Evolutionary conservation across 179 eudicot genomes (phyloP).

Genomic region (Gypsophila paniculata): DNA sequence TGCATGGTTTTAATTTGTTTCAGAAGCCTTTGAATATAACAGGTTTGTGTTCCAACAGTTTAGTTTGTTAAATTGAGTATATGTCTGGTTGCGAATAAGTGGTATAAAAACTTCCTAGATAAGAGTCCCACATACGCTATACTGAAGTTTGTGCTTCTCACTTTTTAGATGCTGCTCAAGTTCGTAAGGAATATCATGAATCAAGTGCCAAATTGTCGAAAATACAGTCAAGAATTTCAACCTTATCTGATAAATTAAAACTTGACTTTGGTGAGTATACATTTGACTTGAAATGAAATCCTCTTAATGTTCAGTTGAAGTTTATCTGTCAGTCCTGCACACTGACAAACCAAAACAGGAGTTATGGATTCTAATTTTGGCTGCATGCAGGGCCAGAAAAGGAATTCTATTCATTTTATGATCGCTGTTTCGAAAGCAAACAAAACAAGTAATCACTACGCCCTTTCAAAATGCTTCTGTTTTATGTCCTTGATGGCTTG

Average conservation of each 20-base stretch:
- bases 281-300: not conserved
- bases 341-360: not conserved
- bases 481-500: not conserved
- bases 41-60: no score
- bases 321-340: slow-evolving; percentile 1
- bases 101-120: not conserved
- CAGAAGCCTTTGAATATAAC: slow-evolving; percentile 72
- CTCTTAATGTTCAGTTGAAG: not conserved
- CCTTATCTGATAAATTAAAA: slow-evolving; percentile 66
- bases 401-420: slow-evolving; percentile 79
- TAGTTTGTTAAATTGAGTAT: no score
- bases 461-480: not conserved
- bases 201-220: slow-evolving; percentile 73
- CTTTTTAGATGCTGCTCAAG: slow-evolving; percentile 68
- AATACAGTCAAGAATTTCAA: slow-evolving; percentile 80
- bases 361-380: slow-evolving; percentile 11
- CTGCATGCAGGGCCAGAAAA: slow-evolving; percentile 66
- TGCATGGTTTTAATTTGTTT: slow-evolving; percentile 68
- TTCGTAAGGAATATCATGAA: slow-evolving; percentile 86
- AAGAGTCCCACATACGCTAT: not conserved
- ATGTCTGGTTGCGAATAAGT: slow-evolving; percentile 13
- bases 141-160: slow-evolving; percentile 12
- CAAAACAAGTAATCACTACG: slow-evolving; percentile 57
- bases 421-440: slow-evolving; percentile 80
- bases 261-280: slow-evolving; percentile 73